Conservation (phyloP, 345 rosid genomes). For the Syzygium aromaticum region DNA sequence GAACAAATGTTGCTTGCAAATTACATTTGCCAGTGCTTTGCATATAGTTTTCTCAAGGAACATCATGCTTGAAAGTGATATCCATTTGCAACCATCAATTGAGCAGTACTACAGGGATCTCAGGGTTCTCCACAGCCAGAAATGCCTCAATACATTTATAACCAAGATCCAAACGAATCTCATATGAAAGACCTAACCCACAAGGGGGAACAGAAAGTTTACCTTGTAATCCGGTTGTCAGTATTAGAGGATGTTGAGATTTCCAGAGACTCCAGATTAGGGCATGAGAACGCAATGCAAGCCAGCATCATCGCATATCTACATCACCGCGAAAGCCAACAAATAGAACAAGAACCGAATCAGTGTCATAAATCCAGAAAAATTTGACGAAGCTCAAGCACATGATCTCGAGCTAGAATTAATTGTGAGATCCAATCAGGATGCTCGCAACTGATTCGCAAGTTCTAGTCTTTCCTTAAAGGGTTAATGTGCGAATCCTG, state of each 20-base stretch:
- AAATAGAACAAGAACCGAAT: not conserved
- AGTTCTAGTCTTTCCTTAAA: not conserved
- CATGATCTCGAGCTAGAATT: not conserved
- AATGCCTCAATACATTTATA: not conserved
- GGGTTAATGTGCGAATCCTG: not conserved
- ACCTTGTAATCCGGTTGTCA: conserved; percentile 87
- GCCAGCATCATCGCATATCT: conserved; percentile 87
- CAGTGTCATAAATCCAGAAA: not conserved
- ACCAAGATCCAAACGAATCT: not conserved
- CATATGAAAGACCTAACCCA: not conserved
- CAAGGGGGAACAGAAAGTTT: conserved; percentile 1
- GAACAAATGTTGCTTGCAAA: not conserved
- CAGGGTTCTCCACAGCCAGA: not conserved
- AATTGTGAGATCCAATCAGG: not conserved
- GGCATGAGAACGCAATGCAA: conserved; percentile 93
- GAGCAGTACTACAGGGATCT: not conserved
- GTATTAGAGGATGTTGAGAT: conserved; percentile 42
- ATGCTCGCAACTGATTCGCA: not conserved
- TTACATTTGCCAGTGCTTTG: not conserved
- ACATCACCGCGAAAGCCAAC: conserved; percentile 52
- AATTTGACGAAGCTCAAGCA: not conserved
- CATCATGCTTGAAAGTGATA: not conserved
- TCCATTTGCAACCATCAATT: not conserved
- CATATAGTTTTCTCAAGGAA: no score
- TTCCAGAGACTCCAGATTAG: conserved; percentile 80